Percentiles rank a stretch among this genome's conserved stretches.
These are phyloP conservation scores for Pinus taeda DNA, from an alignment of 75 land plant genomes.

Conservation along the genomic window DNA sequence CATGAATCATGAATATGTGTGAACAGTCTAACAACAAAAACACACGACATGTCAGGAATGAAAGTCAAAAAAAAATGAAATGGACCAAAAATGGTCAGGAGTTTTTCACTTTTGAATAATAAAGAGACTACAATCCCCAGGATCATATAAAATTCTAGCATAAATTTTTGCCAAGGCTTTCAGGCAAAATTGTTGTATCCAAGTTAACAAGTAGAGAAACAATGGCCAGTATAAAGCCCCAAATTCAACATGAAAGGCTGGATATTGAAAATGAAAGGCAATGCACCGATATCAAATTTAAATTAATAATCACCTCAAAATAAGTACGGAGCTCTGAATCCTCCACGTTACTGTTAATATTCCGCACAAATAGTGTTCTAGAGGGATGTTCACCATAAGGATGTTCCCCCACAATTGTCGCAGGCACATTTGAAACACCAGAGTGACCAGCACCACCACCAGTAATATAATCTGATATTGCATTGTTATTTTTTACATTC, in stretches of 20 bases:
- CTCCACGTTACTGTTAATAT: constrained; percentile 86
- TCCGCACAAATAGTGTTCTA: constrained; percentile 78
- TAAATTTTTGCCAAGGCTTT: too few species aligned
- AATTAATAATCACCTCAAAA: constrained; percentile 52
- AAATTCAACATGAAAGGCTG: background rate
- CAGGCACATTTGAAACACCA: constrained; percentile 55
- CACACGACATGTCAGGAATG: background rate
- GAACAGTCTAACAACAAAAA: background rate
- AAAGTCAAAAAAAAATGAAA: background rate
- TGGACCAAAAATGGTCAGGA: background rate
- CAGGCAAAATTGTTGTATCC: background rate
- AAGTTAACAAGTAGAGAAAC: background rate
- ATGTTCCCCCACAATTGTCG: constrained; percentile 85
- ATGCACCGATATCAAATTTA: background rate
- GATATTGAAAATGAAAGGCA: constrained; percentile 4
- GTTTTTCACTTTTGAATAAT: background rate
- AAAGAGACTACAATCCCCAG: too few species aligned
- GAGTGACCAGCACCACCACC: constrained; percentile 43
- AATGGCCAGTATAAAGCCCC: background rate
- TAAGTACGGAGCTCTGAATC: constrained; percentile 67
- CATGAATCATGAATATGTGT: background rate
- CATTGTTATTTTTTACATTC: constrained; percentile 31
- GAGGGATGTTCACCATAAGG: constrained; percentile 99
- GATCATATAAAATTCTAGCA: too few species aligned
- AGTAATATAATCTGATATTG: constrained; percentile 31